Evolutionary conservation across 2,329 filamentous ascomycete genomes (phyloP), one percentile per base, ranked within the genome.

Genomic region (Fusarium sp.): DNA sequence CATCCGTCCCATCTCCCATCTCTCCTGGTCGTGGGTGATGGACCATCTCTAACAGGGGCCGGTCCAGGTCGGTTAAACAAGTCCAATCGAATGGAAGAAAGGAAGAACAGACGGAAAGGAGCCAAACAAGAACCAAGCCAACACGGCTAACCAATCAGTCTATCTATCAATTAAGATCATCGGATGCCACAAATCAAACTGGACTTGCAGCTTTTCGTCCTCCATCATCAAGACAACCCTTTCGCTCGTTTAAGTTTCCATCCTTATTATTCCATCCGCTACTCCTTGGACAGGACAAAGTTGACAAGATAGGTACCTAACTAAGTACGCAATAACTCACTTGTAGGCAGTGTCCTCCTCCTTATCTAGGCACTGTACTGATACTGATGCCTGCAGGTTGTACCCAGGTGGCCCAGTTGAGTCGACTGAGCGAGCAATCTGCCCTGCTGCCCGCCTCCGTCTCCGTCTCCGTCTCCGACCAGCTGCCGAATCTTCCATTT

Each of bases 21-120:
- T 14, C 25, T 30, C 27, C 7, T 27, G 25, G 25, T 4, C 10
- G 27, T 30, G 27, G 27, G 10, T 27, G 25, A 30, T 30, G 27
- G 27, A 30, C 19, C 27, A 45, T 52, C 49, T 44, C 49, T 37
- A 33, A 55, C 62, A 56, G 55, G 66, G 56, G 51, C 57, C 48
- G 59, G 56, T 33, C 64, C 55, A 46, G 64, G 67, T 71, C 69
- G 59, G 71, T 69, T 62, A 69, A 69, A 64, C 67, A 63, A 62
- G 55, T 41, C 52, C 65, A 68, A 63, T 62, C 62, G 54, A 50
- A 58, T 67, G 68, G 37, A 50, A 54, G 46, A 50, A 58, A 52
- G 47, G 49, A 37, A 43, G 35, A 47, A 58, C 35, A 17, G 35
- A 37, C 35, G 33, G 51, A 39, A 52, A 53, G 20, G 50, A 49